These are phyloP conservation scores for Telopea speciosissima DNA, from an alignment of 177 flowering plant species.

Conservation along the genomic window DNA sequence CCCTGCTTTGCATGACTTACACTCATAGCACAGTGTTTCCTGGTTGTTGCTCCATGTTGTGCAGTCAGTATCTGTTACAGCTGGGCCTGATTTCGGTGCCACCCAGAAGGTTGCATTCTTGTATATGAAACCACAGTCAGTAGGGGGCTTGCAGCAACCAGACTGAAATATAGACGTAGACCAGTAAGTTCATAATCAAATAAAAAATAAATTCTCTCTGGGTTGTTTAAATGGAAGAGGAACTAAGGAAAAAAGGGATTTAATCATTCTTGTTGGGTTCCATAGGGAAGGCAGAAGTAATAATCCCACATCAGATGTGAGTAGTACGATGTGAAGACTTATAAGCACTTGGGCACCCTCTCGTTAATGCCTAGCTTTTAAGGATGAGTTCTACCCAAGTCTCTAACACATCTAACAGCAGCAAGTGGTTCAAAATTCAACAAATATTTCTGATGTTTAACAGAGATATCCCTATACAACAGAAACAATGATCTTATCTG, in stretches of 20 bases:
- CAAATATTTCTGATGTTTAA: too few relatives aligned
- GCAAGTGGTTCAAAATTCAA: neutral
- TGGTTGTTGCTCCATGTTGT: slow-evolving; percentile 43
- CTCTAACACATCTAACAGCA: neutral
- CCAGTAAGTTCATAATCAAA: neutral
- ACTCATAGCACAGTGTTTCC: slow-evolving; percentile 33
- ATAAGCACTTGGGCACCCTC: too few relatives aligned
- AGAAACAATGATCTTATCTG: too few relatives aligned
- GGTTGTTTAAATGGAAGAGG: too few relatives aligned
- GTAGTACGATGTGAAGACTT: too few relatives aligned
- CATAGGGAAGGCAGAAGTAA: too few relatives aligned
- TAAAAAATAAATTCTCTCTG: too few relatives aligned
- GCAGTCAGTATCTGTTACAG: slow-evolving; percentile 30
- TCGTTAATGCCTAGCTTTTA: too few relatives aligned
- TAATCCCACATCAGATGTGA: too few relatives aligned
- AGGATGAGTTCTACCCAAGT: too few relatives aligned
- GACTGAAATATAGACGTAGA: slow-evolving; percentile 38
- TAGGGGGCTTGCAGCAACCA: slow-evolving; percentile 93
- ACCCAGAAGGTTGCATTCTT: slow-evolving; percentile 55
- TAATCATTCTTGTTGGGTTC: too few relatives aligned
- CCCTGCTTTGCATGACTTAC: slow-evolving; percentile 49
- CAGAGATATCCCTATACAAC: too few relatives aligned
- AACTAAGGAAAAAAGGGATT: neutral
- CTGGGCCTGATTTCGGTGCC: slow-evolving; percentile 24
- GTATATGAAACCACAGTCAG: slow-evolving; percentile 35